Evolutionary conservation across 2,329 filamentous ascomycete species (phyloP).

Genomic region (Fonsecaea monophora): DNA sequence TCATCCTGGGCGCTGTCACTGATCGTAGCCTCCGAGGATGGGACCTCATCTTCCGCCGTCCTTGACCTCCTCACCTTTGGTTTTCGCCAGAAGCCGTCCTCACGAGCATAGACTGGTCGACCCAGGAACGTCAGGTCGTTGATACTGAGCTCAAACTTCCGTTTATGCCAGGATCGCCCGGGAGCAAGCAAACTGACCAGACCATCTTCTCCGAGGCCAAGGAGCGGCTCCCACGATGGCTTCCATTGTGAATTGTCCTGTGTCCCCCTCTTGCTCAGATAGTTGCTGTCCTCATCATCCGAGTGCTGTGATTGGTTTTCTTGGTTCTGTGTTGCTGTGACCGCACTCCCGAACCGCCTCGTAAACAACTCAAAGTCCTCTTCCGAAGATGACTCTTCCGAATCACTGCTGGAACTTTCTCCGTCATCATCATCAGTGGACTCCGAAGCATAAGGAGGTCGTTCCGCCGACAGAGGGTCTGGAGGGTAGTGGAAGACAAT

Average conservation of each 20-base stretch:
- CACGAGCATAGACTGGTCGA: slow-evolving; percentile 80
- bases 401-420: slow-evolving; percentile 39
- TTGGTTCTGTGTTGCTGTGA: slow-evolving; percentile 11
- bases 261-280: slow-evolving; percentile 25
- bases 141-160: slow-evolving; percentile 79
- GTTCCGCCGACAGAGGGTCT: slow-evolving; percentile 42
- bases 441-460: slow-evolving; percentile 15
- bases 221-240: slow-evolving; percentile 64
- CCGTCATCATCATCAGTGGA: slow-evolving; percentile 34
- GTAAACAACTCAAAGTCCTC: slow-evolving; percentile 36
- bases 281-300: slow-evolving; percentile 32
- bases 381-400: slow-evolving; percentile 36
- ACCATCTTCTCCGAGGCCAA: slow-evolving; percentile 76
- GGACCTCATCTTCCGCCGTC: slow-evolving; percentile 39
- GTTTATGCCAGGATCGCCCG: slow-evolving; percentile 74
- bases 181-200: slow-evolving; percentile 82
- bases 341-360: slow-evolving; percentile 21
- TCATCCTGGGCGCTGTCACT: slow-evolving; percentile 31
- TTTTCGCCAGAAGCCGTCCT: slow-evolving; percentile 76
- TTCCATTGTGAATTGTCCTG: slow-evolving; percentile 33
- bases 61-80: slow-evolving; percentile 49
- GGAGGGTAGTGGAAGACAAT: slow-evolving; percentile 90
- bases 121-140: slow-evolving; percentile 82
- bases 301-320: slow-evolving; percentile 26
- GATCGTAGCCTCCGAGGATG: slow-evolving; percentile 40